These are phyloP conservation scores for Hamigera avellanea DNA, from an alignment of 495 filamentous ascomycete species.

Conservation along the genomic window DNA sequence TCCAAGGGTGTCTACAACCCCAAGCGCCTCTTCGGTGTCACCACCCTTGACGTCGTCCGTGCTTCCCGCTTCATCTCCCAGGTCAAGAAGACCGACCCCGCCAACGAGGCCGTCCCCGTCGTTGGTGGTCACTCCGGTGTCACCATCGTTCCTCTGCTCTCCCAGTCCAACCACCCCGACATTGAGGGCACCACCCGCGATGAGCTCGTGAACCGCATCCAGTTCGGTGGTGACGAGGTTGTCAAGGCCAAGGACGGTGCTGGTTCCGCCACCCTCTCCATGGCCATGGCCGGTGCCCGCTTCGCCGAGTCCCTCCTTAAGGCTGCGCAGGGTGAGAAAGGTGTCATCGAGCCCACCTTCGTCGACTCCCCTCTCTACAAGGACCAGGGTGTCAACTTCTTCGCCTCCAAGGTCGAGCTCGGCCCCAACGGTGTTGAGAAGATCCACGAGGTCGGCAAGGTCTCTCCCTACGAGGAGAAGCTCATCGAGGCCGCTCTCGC, in stretches of 20 bases:
- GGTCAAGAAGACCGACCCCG: slow-evolving; percentile 80
- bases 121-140: slow-evolving; percentile 95
- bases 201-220: slow-evolving; percentile 83
- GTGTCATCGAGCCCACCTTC: slow-evolving; percentile 90
- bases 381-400: slow-evolving; percentile 92
- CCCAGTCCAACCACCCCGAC: slow-evolving; percentile 78
- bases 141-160: slow-evolving; percentile 95
- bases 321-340: slow-evolving; percentile 87
- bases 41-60: slow-evolving; percentile 96
- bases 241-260: slow-evolving; percentile 98
- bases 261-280: slow-evolving; percentile 94
- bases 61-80: slow-evolving; percentile 94
- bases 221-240: slow-evolving; percentile 99
- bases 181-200: slow-evolving; percentile 63
- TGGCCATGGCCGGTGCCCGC: slow-evolving; percentile 97
- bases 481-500: slow-evolving; percentile 70
- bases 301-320: slow-evolving; percentile 93
- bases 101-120: slow-evolving; percentile 86
- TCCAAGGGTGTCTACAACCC: slow-evolving; percentile 89
- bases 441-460: slow-evolving; percentile 71
- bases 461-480: slow-evolving; percentile 77
- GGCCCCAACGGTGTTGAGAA: slow-evolving; percentile 93
- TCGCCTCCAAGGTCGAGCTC: slow-evolving; percentile 86
- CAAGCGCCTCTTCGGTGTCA: slow-evolving; percentile 96
- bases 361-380: slow-evolving; percentile 96